A percentile compares a stretch with the other conserved stretches of the same genome.
Evolutionary conservation across 768 basidiomycete species (phyloP).

Genomic region (Mrakia frigida): DNA sequence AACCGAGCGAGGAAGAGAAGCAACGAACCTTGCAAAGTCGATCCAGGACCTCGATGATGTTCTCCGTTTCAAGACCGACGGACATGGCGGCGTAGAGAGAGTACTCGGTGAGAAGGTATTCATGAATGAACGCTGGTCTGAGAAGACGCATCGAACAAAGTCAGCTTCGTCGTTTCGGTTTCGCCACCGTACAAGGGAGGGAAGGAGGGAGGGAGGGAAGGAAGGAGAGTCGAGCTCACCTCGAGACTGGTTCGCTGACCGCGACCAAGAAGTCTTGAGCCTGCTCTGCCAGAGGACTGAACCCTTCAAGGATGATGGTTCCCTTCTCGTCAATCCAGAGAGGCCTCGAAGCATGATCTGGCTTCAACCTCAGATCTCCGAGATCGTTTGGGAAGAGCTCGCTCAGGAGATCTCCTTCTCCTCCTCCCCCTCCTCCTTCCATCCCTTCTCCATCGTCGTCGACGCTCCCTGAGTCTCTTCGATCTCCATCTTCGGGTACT

Average conservation of each 20-base stretch:
- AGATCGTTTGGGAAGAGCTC: conserved; percentile 33
- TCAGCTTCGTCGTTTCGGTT: neutral
- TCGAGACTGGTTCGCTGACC: conserved; percentile 96
- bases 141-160: conserved; percentile 16
- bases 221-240: conserved; percentile 50
- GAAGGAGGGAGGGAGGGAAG: too few relatives aligned
- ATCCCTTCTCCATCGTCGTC: conserved; percentile 5
- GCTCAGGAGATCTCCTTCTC: conserved; percentile 23
- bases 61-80: conserved; percentile 93
- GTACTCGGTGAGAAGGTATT: conserved; percentile 97
- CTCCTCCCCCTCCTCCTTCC: conserved; percentile 1
- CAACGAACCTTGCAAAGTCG: conserved; percentile 46
- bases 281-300: conserved; percentile 94
- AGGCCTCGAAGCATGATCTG: conserved; percentile 85
- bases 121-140: conserved; percentile 96
- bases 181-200: too few relatives aligned
- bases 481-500: conserved; percentile 40
- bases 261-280: conserved; percentile 98
- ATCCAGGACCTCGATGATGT: conserved; percentile 83
- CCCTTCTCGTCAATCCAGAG: conserved; percentile 68
- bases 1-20: conserved; percentile 65
- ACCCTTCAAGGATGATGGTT: conserved; percentile 88
- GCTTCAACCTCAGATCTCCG: conserved; percentile 67
- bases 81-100: conserved; percentile 98
- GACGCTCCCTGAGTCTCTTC: neutral